Evolutionary conservation across 306 rosid species (phyloP), one percentile per base, ranked within the genome.

Genomic region (Quercus suber): DNA sequence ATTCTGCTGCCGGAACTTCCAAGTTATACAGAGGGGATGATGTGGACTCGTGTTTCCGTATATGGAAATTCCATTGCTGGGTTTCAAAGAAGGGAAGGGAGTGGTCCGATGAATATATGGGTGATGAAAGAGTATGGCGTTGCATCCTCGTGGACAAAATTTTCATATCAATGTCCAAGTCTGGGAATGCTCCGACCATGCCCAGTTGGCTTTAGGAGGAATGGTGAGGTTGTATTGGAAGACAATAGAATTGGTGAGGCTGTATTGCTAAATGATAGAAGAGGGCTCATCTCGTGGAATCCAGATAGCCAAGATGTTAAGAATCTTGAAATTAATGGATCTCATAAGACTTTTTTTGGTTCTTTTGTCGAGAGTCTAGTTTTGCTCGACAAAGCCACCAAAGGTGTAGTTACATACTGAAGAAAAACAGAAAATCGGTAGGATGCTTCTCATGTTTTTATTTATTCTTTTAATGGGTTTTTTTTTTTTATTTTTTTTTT

Each of bases 101-200:
- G 9, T 35, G 43, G 2, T 45, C 52, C 0, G 21, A 60, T 61
- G 15, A 43, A 63, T 20, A 79, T 79, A 15, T 83, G 87, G 87
- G 64, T 79, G 5, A 83, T 83, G 86, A 83, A 75, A 67, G 86
- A 83, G 35, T 83, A 83, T 56, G 83, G 81, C 37, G 72, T 71
- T 49, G 75, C 43, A 45, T 74, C 49, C 3, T 83, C 87, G 10
- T 83, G 87, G 87, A 79, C 15, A 15, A 75, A 25, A 27, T 27
- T 37, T 37, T 37, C 43, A 37, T 0, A 6, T 6, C 43, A 35
- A 6, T 6, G 43, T 35, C 43, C 43, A 35, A 6, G 43, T 35
- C 9, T 35, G 43, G 43, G 43, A 35, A 6, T 35, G 13, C 52
- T 1, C 43, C 9, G 0, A 0, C 43, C 12, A 45, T 11, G 4